phyloP scores from a whole-genome alignment of 306 rosid genomes.

The Vachellia pachyceras region DNA sequence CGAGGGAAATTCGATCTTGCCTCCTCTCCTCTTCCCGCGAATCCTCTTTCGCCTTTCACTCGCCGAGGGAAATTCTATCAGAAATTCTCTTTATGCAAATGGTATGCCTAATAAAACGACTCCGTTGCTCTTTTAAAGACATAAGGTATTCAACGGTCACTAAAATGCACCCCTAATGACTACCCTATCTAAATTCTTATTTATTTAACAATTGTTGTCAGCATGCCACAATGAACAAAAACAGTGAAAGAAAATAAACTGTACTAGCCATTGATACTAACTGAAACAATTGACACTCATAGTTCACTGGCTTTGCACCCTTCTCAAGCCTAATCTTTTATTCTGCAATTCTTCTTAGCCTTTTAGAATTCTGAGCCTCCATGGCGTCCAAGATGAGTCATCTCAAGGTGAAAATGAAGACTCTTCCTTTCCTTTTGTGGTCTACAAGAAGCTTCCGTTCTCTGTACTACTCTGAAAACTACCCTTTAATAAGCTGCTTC shows the following conservation, averaged over 20 bases:
- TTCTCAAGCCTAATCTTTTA: not conserved
- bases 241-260: not conserved
- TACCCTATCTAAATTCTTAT: not conserved
- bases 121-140: not conserved
- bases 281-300: not conserved
- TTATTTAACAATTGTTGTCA: not conserved
- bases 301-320: not conserved
- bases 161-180: too few relatives aligned
- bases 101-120: not conserved
- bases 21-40: too few relatives aligned
- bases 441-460: constrained; percentile 28
- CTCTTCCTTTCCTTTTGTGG: constrained; percentile 36
- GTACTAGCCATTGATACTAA: not conserved
- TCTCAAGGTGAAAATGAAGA: constrained; percentile 47
- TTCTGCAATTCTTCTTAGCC: not conserved
- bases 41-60: too few relatives aligned
- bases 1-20: too few relatives aligned
- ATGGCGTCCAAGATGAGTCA: constrained; percentile 38
- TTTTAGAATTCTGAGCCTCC: not conserved
- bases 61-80: too few relatives aligned
- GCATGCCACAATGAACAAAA: too few relatives aligned
- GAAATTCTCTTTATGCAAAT: not conserved
- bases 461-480: not conserved
- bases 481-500: constrained; percentile 38
- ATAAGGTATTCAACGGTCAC: not conserved